A percentile compares a stretch with the other conserved stretches of the same genome.
Conservation (phyloP, 2,329 filamentous ascomycete genomes). For the Nemania sp. region DNA sequence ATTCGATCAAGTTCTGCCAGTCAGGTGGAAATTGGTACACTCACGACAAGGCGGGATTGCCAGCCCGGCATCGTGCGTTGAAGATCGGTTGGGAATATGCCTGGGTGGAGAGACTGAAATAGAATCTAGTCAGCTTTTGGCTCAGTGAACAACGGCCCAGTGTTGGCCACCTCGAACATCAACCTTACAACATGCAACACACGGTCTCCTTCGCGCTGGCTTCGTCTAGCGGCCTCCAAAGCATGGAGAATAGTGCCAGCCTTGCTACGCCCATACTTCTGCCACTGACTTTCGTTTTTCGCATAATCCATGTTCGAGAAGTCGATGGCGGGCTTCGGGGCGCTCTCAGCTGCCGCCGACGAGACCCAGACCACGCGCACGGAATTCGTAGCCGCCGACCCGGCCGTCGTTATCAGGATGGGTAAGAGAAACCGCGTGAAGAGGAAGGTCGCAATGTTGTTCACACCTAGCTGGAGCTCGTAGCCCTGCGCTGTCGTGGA, state of each 20-base stretch:
- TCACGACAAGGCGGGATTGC: slow-evolving; percentile 26
- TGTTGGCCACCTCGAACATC: background rate
- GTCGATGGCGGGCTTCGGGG: slow-evolving; percentile 38
- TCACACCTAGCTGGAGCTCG: slow-evolving; percentile 49
- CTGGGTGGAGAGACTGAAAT: slow-evolving; percentile 22
- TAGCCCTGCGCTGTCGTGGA: slow-evolving; percentile 51
- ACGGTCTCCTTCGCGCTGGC: slow-evolving; percentile 6
- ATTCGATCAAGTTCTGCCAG: background rate
- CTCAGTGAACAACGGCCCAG: background rate
- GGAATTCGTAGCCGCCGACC: background rate
- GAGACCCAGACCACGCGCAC: slow-evolving; percentile 6
- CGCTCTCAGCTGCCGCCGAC: slow-evolving; percentile 34
- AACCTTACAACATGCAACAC: slow-evolving; percentile 25
- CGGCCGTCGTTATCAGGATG: slow-evolving; percentile 40
- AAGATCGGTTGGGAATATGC: slow-evolving; percentile 22
- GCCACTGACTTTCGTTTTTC: slow-evolving; percentile 17
- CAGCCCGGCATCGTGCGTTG: slow-evolving; percentile 25
- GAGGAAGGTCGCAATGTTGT: slow-evolving; percentile 47
- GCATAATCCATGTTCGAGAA: slow-evolving; percentile 43
- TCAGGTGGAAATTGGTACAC: slow-evolving; percentile 18
- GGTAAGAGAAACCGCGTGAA: slow-evolving; percentile 48
- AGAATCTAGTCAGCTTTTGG: background rate
- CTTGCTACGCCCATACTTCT: slow-evolving; percentile 29
- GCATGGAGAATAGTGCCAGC: slow-evolving; percentile 14
- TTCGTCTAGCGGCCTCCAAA: slow-evolving; percentile 22